Evolutionary conservation across 164 flowering plant species (phyloP).

Genomic region (Umbilicus rupestris): DNA sequence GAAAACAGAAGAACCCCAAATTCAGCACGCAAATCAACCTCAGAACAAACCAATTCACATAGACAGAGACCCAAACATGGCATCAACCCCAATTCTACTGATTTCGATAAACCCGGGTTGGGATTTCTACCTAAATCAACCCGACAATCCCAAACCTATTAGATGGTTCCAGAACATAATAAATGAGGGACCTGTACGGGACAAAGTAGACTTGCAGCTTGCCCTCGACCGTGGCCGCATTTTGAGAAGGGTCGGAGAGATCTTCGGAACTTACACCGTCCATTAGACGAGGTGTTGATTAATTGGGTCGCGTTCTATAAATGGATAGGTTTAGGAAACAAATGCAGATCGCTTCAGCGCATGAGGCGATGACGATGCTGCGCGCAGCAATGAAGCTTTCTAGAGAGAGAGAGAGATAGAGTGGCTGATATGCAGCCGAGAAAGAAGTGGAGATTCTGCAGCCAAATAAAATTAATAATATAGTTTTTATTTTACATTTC

Average conservation of each 20-base stretch:
- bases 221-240: constrained; percentile 30
- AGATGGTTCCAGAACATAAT: too few species aligned
- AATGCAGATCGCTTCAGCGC: constrained; percentile 10
- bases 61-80: too few species aligned
- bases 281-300: constrained; percentile 17
- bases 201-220: constrained; percentile 67
- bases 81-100: neutral
- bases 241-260: constrained; percentile 23
- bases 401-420: constrained; percentile 17
- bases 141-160: too few species aligned
- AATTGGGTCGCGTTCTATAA: constrained; percentile 13
- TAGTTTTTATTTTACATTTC: too few species aligned
- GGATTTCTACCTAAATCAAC: neutral
- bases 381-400: neutral
- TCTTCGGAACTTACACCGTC: constrained; percentile 22
- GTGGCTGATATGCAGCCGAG: constrained; percentile 36
- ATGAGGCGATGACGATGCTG: neutral
- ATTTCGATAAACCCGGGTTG: neutral
- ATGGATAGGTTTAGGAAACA: constrained; percentile 9
- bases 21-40: neutral
- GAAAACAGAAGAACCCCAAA: neutral
- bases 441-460: constrained; percentile 20
- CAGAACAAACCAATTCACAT: neutral
- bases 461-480: too few species aligned
- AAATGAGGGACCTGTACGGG: constrained; percentile 48